Evolutionary conservation across 495 filamentous ascomycete genomes (phyloP), one percentile per base, ranked within the genome.

Genomic region (Penicillium turbatum): DNA sequence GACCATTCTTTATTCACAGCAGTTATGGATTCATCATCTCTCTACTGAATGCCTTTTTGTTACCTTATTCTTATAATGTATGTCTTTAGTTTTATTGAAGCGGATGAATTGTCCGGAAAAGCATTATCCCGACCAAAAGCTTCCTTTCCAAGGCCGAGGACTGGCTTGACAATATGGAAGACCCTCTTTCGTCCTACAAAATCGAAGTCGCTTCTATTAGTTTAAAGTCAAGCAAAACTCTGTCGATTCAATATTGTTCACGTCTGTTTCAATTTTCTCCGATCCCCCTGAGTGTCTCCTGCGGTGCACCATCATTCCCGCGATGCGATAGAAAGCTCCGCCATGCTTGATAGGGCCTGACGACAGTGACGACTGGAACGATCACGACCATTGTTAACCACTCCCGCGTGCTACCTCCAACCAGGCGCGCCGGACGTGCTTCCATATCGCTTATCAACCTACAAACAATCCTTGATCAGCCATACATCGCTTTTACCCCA

Each of bases 271-370:
- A n/a, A n/a, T n/a, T n/a, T 43, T 12, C 29, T 19, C 17, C 12
- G 30, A n/a, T 24, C 34, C 10, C 34, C 17, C 17, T 5, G n/a
- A 19, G 4, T 15, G 12, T 46, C 30, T 11, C 26, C 13, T 19
- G 15, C 35, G 15, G 13, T 40, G 19, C 45, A 41, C 6, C 11
- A 3, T 26, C 19, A 42, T 51, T 6, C 16, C 37, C 38, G 49
- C 31, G 6, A 42, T 40, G 38, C 38, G 38, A 34, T 27, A 48
- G 41, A 51, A 42, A 43, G 49, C 19, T 43, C 47, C 54, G 48
- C 39, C 26, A 52, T 51, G 54, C 38, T 40, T 26, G 27, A 15
- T 45, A 37, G 13, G 26, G 24, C 37, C 11, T 44, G 15, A 38
- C 17, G 26, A 34, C 47, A 27, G 47, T 34, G 29, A 38, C 48